Conservation (phyloP, 2,329 filamentous ascomycete genomes). For the Emmonsiellopsis sp. region DNA sequence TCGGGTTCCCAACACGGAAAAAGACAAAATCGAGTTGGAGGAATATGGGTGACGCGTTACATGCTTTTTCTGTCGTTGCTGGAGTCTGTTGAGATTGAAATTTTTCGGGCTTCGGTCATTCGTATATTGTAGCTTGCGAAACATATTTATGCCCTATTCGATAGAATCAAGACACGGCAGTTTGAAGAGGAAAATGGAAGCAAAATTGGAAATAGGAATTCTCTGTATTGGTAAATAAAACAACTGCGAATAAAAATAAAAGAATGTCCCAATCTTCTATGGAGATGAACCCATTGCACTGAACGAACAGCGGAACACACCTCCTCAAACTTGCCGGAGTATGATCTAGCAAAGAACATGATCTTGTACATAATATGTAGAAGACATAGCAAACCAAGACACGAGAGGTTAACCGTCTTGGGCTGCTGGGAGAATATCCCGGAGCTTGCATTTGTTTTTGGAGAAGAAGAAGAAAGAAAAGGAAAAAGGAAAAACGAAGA, state of each 20-base stretch:
- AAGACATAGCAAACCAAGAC: background rate
- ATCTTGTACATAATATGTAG: background rate
- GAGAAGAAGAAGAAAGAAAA: background rate
- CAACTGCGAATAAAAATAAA: background rate
- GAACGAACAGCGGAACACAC: slow-evolving; percentile 25
- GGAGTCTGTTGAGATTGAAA: no score
- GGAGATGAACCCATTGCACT: slow-evolving; percentile 34
- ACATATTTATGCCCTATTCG: background rate
- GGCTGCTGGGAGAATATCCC: slow-evolving; percentile 7
- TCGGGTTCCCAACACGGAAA: slow-evolving; percentile 25
- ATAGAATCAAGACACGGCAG: no score
- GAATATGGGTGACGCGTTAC: background rate
- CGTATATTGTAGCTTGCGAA: background rate
- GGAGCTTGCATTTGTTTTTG: background rate
- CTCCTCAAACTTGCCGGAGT: slow-evolving; percentile 40
- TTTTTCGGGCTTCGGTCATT: no score
- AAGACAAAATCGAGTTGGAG: background rate
- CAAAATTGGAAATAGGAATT: background rate
- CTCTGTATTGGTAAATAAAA: background rate
- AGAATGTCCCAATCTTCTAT: slow-evolving; percentile 26
- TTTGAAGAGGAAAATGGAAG: background rate
- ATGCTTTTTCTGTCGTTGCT: no score
- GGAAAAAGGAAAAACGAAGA: background rate
- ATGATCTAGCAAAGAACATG: slow-evolving; percentile 32
- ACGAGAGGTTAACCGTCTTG: background rate